phyloP scores from a whole-genome alignment of 129 eudicot species.

The Saussurea involucrata region DNA sequence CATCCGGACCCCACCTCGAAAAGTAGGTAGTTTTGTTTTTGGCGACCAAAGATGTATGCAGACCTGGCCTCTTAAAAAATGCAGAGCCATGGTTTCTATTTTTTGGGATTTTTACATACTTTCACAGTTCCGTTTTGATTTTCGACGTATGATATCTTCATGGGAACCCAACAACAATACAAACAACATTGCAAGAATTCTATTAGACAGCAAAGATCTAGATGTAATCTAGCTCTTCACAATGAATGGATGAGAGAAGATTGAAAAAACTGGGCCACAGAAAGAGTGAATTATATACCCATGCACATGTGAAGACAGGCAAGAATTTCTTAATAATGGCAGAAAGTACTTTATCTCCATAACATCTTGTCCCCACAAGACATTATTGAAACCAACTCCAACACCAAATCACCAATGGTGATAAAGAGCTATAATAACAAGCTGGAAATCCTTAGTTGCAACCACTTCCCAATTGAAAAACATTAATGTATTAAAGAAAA shows the following conservation, averaged over 20 bases:
- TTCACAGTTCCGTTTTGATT: not conserved
- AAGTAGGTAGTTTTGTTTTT: not conserved
- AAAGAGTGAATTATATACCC: not conserved
- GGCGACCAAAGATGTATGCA: not conserved
- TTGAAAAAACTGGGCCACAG: conserved; percentile 4
- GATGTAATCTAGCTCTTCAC: not conserved
- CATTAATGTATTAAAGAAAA: not conserved
- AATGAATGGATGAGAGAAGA: not conserved
- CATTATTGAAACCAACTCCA: conserved; percentile 8
- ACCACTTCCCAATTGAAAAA: not conserved
- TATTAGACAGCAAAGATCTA: not conserved
- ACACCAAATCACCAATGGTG: not conserved
- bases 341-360: conserved; percentile 5
- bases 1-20: not conserved
- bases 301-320: conserved; percentile 1
- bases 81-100: not conserved
- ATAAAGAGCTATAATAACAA: not conserved
- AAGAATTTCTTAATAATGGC: conserved; percentile 8
- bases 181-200: conserved; percentile 11
- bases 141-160: conserved; percentile 1
- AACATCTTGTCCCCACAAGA: conserved; percentile 16
- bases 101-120: not conserved
- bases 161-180: conserved; percentile 3
- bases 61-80: not conserved
- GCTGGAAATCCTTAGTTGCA: not conserved